Conservation (phyloP, 1,284 basidiomycete species). For the Papiliotrema fonsecae region DNA sequence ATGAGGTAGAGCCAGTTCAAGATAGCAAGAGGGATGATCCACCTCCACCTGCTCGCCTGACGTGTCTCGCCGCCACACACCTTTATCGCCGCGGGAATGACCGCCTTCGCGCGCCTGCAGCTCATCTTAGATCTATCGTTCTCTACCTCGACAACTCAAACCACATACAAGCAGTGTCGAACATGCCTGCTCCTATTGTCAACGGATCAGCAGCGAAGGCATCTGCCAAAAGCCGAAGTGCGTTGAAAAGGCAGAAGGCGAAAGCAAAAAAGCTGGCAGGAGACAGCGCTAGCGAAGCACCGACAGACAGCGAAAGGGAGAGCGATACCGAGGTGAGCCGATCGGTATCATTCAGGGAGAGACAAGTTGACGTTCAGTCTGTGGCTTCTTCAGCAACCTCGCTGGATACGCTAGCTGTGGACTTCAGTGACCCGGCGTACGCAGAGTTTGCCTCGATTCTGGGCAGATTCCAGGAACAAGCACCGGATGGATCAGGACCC, state of each 20-base stretch:
- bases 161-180: too few species aligned
- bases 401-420: conserved; percentile 26
- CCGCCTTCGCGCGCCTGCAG: too few species aligned
- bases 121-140: too few species aligned
- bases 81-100: too few species aligned
- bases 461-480: conserved; percentile 31
- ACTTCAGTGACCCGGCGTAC: conserved; percentile 38
- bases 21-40: too few species aligned
- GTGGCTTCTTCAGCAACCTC: conserved; percentile 28
- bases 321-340: conserved; percentile 39
- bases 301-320: conserved; percentile 32
- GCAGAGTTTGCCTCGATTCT: conserved; percentile 44
- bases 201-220: conserved; percentile 8
- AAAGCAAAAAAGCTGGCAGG: conserved; percentile 19
- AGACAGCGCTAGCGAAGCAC: conserved; percentile 26
- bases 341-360: not conserved
- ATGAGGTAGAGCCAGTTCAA: too few species aligned
- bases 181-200: not conserved
- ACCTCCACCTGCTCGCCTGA: too few species aligned
- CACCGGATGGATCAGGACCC: conserved; percentile 57
- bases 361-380: conserved; percentile 14
- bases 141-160: too few species aligned
- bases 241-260: conserved; percentile 45
- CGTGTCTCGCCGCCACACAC: too few species aligned
- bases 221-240: conserved; percentile 35